Evolutionary conservation across 2,329 filamentous ascomycete species (phyloP).

Genomic region (Gaeumannomyces tritici): DNA sequence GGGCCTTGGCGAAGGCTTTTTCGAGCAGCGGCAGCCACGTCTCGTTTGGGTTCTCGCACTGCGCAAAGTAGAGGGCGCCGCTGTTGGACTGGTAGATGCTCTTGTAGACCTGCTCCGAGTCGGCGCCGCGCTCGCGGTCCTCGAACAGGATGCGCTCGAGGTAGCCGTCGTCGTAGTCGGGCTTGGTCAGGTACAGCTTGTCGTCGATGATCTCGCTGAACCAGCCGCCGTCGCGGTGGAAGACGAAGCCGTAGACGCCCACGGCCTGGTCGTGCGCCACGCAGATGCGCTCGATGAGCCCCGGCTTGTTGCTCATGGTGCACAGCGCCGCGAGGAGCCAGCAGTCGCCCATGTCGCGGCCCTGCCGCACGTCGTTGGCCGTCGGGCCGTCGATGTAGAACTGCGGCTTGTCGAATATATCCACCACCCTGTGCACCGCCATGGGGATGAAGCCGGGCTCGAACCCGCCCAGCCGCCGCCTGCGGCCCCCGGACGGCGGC

Average conservation of each 20-base stretch:
- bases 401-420: conserved; percentile 66
- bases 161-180: conserved; percentile 51
- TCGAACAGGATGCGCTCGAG: conserved; percentile 36
- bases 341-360: conserved; percentile 63
- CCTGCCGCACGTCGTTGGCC: conserved; percentile 71
- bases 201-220: conserved; percentile 49
- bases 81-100: conserved; percentile 58
- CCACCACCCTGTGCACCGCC: conserved; percentile 58
- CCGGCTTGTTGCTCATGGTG: conserved; percentile 64
- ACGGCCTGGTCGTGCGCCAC: conserved; percentile 63
- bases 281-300: conserved; percentile 63
- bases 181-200: conserved; percentile 45
- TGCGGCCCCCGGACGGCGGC: conserved; percentile 4
- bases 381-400: conserved; percentile 73
- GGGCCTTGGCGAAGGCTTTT: conserved; percentile 66
- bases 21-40: conserved; percentile 66
- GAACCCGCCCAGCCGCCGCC: conserved; percentile 9
- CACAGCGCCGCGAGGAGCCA: conserved; percentile 79
- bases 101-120: conserved; percentile 49
- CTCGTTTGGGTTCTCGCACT: conserved; percentile 58
- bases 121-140: conserved; percentile 32
- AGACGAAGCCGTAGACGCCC: conserved; percentile 80
- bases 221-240: conserved; percentile 72
- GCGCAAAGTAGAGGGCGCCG: conserved; percentile 59
- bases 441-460: conserved; percentile 26